Conservation (phyloP, 108 stramenopile species). For the Nitzschia putrida region DNA sequence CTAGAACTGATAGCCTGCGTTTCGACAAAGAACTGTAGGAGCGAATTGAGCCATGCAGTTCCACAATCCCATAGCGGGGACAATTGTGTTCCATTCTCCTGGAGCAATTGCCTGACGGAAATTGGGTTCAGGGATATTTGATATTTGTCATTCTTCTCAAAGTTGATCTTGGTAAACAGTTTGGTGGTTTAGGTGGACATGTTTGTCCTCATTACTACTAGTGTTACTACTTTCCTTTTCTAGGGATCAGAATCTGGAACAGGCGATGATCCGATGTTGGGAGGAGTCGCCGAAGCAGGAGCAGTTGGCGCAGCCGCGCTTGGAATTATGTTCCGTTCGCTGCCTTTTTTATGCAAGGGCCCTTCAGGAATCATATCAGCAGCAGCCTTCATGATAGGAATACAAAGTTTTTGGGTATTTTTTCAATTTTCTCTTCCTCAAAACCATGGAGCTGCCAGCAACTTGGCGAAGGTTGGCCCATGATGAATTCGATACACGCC, state of each 20-base stretch:
- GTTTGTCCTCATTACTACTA: no score
- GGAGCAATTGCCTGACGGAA: no score
- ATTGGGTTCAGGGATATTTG: no score
- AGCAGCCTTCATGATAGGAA: slow-evolving; percentile 88
- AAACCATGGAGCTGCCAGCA: slow-evolving; percentile 71
- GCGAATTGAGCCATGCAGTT: no score
- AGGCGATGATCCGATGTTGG: slow-evolving; percentile 41
- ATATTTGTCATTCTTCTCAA: no score
- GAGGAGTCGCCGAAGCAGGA: slow-evolving; percentile 6
- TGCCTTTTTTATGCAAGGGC: slow-evolving; percentile 70
- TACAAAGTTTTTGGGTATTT: slow-evolving; percentile 84
- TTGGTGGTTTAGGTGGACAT: no score
- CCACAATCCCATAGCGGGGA: no score
- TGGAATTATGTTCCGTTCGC: not conserved
- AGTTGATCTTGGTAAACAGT: no score
- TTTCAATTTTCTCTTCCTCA: slow-evolving; percentile 92
- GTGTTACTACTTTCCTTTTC: not conserved
- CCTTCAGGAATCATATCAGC: slow-evolving; percentile 90
- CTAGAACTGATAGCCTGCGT: no score
- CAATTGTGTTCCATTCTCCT: no score
- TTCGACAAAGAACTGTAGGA: no score
- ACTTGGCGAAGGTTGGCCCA: slow-evolving; percentile 88
- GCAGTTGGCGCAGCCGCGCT: slow-evolving; percentile 28
- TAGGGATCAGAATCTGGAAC: slow-evolving; percentile 57
- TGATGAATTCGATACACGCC: slow-evolving; percentile 87